These are phyloP conservation scores for Phaeophleospora eucalypticola DNA, from an alignment of 2,329 filamentous ascomycete genomes.

Conservation along the genomic window DNA sequence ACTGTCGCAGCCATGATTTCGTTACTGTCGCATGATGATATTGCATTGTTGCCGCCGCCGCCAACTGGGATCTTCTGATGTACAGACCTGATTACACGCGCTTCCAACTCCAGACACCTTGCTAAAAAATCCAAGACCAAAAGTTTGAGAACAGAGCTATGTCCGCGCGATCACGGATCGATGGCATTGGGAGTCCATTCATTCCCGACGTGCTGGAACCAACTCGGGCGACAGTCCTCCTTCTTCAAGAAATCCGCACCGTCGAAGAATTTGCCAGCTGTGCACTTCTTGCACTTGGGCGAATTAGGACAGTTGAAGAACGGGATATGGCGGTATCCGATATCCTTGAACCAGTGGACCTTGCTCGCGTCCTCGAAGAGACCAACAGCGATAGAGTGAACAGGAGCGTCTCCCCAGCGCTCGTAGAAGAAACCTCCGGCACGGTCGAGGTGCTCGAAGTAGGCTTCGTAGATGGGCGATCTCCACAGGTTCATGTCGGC, in stretches of 20 bases:
- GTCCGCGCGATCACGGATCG: background rate
- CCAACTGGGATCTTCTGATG: too few relatives aligned
- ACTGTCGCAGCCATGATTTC: too few relatives aligned
- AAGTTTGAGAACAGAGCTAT: too few relatives aligned
- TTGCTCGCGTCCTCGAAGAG: conserved; percentile 86
- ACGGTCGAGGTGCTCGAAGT: conserved; percentile 90
- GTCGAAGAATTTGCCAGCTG: conserved; percentile 82
- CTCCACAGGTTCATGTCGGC: conserved; percentile 91
- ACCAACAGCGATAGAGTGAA: conserved; percentile 89
- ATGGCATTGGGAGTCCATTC: conserved; percentile 16
- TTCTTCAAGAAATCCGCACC: conserved; percentile 79
- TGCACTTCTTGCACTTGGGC: conserved; percentile 84
- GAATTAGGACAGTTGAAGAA: conserved; percentile 99
- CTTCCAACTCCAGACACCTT: background rate
- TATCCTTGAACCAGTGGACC: conserved; percentile 95
- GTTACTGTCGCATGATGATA: too few relatives aligned
- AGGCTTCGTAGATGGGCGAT: conserved; percentile 84
- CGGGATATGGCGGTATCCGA: conserved; percentile 96
- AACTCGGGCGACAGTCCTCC: conserved; percentile 92
- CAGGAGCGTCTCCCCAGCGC: conserved; percentile 94
- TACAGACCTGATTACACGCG: too few relatives aligned
- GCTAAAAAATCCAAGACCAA: too few relatives aligned
- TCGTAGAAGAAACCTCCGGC: conserved; percentile 98
- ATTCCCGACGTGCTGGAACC: conserved; percentile 89
- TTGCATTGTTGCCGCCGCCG: too few relatives aligned